A percentile compares a stretch with the other conserved stretches of the same genome.
These are phyloP conservation scores for Metschnikowia lochheadii DNA, from an alignment of 805 yeast genomes.

Conservation along the genomic window DNA sequence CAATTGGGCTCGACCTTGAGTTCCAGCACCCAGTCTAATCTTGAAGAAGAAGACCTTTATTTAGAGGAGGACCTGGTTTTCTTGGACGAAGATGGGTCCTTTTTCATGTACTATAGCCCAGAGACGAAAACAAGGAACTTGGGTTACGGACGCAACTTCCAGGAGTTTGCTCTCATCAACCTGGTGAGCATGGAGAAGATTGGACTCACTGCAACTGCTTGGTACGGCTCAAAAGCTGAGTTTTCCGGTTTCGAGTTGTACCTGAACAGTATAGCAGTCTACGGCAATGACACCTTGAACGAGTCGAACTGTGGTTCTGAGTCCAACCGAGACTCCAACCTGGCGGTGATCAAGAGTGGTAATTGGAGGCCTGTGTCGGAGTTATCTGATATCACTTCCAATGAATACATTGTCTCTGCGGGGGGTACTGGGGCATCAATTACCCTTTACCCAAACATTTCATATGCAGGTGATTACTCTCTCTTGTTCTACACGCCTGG, in stretches of 20 bases:
- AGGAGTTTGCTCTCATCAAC: constrained; percentile 81
- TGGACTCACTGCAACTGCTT: constrained; percentile 58
- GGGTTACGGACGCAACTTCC: constrained; percentile 50
- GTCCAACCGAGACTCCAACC: constrained; percentile 22
- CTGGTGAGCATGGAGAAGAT: constrained; percentile 55
- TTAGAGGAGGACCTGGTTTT: constrained; percentile 27
- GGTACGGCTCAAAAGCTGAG: constrained; percentile 67
- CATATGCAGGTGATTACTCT: constrained; percentile 70
- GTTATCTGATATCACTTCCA: constrained; percentile 21
- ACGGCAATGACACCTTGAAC: constrained; percentile 73
- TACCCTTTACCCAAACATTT: constrained; percentile 62
- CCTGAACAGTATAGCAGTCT: constrained; percentile 56
- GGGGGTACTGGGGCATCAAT: constrained; percentile 28
- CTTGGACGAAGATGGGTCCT: constrained; percentile 33
- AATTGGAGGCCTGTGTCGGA: constrained; percentile 25
- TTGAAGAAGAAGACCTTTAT: constrained; percentile 13
- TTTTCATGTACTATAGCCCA: constrained; percentile 32
- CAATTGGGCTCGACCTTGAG: constrained; percentile 36
- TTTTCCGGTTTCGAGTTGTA: constrained; percentile 70
- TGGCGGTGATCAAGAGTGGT: constrained; percentile 26
- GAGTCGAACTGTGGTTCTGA: constrained; percentile 53
- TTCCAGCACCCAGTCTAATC: constrained; percentile 23
- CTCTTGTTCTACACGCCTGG: constrained; percentile 84
- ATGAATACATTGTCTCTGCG: constrained; percentile 31
- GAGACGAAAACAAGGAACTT: constrained; percentile 31